phyloP scores from a whole-genome alignment of 2,329 filamentous ascomycete species.

The Emergomyces orientalis region DNA sequence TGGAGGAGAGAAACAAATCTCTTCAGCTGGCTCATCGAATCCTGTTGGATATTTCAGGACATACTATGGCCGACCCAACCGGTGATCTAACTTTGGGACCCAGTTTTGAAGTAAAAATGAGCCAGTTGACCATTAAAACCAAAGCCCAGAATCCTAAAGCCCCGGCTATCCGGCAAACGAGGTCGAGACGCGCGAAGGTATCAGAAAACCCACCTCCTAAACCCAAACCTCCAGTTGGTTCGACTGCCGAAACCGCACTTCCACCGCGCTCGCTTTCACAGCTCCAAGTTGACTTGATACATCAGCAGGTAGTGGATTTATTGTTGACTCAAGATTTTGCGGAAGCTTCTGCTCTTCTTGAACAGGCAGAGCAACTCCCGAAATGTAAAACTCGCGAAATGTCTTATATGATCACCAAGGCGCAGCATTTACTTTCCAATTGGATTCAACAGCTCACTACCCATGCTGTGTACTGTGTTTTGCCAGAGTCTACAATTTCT shows the following conservation, averaged over 20 bases:
- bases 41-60: slow-evolving; percentile 34
- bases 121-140: slow-evolving; percentile 31
- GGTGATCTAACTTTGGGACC: slow-evolving; percentile 26
- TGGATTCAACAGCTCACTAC: slow-evolving; percentile 51
- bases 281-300: slow-evolving; percentile 42
- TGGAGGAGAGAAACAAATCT: slow-evolving; percentile 40
- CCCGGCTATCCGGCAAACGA: background rate
- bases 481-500: slow-evolving; percentile 87
- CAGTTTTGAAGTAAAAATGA: slow-evolving; percentile 35
- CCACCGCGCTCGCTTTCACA: slow-evolving; percentile 32
- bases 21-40: slow-evolving; percentile 43
- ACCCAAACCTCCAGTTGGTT: slow-evolving; percentile 17
- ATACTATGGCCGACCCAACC: slow-evolving; percentile 24
- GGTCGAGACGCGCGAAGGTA: slow-evolving; percentile 5
- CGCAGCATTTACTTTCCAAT: slow-evolving; percentile 30
- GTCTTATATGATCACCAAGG: slow-evolving; percentile 37
- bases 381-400: slow-evolving; percentile 51
- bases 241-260: slow-evolving; percentile 21
- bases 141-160: slow-evolving; percentile 17
- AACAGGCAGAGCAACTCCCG: slow-evolving; percentile 26
- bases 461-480: slow-evolving; percentile 77
- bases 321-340: slow-evolving; percentile 44
- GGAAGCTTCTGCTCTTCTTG: slow-evolving; percentile 48
- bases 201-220: background rate
- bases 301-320: slow-evolving; percentile 29